phyloP scores from a whole-genome alignment of 176 grass and related monocot genomes.

The Puccinellia tenuiflora region DNA sequence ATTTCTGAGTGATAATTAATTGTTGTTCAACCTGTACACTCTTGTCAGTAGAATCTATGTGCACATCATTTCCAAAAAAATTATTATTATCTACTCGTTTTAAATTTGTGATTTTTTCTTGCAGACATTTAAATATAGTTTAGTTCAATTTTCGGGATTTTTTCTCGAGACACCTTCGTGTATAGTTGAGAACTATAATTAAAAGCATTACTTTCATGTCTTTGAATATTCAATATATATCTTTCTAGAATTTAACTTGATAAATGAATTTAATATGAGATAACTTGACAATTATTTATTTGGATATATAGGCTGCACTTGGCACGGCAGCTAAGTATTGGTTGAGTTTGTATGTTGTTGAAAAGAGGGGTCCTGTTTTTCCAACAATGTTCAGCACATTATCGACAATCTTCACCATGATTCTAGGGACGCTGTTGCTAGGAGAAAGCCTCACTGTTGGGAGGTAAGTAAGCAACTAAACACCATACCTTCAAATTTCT shows the following conservation, averaged over 20 bases:
- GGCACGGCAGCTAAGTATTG: background rate
- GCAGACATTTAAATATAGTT: too few relatives aligned
- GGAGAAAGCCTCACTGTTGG: background rate
- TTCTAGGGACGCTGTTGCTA: background rate
- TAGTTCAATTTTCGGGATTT: too few relatives aligned
- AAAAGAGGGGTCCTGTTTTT: background rate
- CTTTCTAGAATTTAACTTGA: background rate
- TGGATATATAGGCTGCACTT: background rate
- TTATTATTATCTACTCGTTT: too few relatives aligned
- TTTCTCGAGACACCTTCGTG: too few relatives aligned
- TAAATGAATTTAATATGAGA: background rate
- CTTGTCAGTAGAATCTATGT: too few relatives aligned
- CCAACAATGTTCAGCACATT: background rate
- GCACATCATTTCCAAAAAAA: too few relatives aligned
- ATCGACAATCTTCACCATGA: background rate
- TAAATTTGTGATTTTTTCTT: too few relatives aligned
- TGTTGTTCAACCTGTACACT: too few relatives aligned
- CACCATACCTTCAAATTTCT: background rate
- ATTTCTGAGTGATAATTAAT: too few relatives aligned
- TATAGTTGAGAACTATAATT: too few relatives aligned
- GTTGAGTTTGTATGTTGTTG: background rate
- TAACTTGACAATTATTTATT: background rate
- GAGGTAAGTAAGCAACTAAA: slow-evolving; percentile 1
- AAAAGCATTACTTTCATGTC: background rate
- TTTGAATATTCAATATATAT: too few relatives aligned